Evolutionary conservation across 2,329 filamentous ascomycete species (phyloP), one percentile per base, ranked within the genome.

Genomic region (Scorias spongiosa): DNA sequence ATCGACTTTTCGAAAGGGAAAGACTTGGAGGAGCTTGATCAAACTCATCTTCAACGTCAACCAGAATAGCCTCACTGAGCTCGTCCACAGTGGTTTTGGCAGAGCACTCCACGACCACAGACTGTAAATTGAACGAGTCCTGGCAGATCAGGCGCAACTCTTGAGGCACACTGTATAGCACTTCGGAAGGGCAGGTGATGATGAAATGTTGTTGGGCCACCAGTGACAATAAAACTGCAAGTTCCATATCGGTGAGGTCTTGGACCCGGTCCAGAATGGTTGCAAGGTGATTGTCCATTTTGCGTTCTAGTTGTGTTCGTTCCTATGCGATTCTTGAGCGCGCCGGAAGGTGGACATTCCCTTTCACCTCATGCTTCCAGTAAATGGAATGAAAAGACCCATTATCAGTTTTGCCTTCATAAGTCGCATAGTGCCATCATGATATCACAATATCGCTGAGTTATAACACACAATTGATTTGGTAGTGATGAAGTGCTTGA

Each of bases 151-250:
- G 72, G 77, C 84, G 52, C 14, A 57, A 45, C 32, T 58, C 54
- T 44, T 55, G 46, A 14, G 48, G 46, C 57, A 36, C 64, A 85
- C 82, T 57, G 91, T 40, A 5, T 18, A 6, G 38, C 17, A 18
- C 17, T 17, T 11, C 38, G 12, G 38, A 40, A 36, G 32, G 32
- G 15, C 32, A 36, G 15, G 45, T 46, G 57, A 96, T 78, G 54
- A 96, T 78, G 65, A 86, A 94, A 62, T 96, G 88, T 62, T 94
- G 84, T 51, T 80, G 75, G 47, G 80, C 78, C 49, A 87, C 72
- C 42, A 96, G 74, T 58, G 82, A 88, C 42, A 95, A 75, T 36
- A 96, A 72, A 11, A 83, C 67, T 18, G 89, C 91, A 47, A 96
- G 76, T 65, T 95, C 88, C 36, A 95, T 72, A 66, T 95, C 88